Evolutionary conservation across 2,329 filamentous ascomycete genomes (phyloP), one percentile per base, ranked within the genome.

Genomic region (Diplodia seriata): DNA sequence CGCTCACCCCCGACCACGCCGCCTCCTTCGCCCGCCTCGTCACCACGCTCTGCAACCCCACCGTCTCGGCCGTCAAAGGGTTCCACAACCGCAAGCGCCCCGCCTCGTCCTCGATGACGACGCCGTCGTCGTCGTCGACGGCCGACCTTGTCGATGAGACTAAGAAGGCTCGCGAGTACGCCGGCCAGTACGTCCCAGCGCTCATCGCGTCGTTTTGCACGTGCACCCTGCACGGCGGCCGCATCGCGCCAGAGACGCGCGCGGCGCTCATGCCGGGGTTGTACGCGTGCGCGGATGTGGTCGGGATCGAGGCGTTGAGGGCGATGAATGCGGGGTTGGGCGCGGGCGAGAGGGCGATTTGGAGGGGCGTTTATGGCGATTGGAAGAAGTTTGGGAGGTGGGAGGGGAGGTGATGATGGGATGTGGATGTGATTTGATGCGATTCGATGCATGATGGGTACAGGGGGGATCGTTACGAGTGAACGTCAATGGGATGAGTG

Each of bases 11-110:
- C 0, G 86, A 87, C 0, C 80, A 76, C 73, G 84, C 72, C 74
- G 80, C 74, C 74, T 84, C 82, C 72, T 67, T 84, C 71, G 81
- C 85, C 1, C 83, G 86, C 11, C 77, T 89, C 9, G 81, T 90
- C 26, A 84, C 84, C n/a, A 84, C 85, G 0, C 82, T 90, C 62
- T 88, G 86, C 78, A 86, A 87, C 65, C 88, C 88, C 0, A 87
- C 87, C 0, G 83, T 86, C 55, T 86, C 85, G 0, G 83, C 85
- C 1, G 84, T 87, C 4, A 78, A 83, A 15, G 79, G 81, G 8
- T 78, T 78, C 55, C 79, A 82, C 18, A 71, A 72, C 36, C 71
- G 69, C 61, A 69, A 69, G 61, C 69, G 68, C 36, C 65, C 64
- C 14, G 70, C 72, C 7, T 40, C 56, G 15, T n/a, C 40, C 1